These are phyloP conservation scores for Cystobasidium tubakii DNA, from an alignment of 768 basidiomycete genomes.

Conservation along the genomic window DNA sequence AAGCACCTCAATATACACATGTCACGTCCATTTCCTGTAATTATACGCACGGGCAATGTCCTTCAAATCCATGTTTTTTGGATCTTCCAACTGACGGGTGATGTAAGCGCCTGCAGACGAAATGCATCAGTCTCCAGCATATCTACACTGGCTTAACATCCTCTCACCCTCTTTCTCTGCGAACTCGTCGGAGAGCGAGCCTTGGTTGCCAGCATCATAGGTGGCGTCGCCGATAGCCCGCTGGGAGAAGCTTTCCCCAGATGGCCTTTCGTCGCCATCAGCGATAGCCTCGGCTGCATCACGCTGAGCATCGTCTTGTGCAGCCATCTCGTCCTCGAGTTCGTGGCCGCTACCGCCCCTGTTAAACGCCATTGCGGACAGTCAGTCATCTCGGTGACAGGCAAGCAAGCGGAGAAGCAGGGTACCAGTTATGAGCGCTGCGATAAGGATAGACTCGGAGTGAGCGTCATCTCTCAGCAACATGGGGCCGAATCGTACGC, in stretches of 20 bases:
- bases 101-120: background rate
- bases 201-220: background rate
- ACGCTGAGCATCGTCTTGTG: conserved; percentile 16
- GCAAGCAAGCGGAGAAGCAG: background rate
- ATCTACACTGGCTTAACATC: too few species aligned
- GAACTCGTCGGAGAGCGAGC: conserved; percentile 28
- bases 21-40: too few species aligned
- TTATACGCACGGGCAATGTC: conserved; percentile 30
- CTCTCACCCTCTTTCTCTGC: conserved; percentile 26
- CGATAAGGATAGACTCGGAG: background rate
- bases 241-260: conserved; percentile 10
- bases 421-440: conserved; percentile 28
- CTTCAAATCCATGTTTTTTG: conserved; percentile 32
- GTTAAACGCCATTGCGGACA: background rate
- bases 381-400: background rate
- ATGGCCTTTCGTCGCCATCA: conserved; percentile 26
- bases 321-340: conserved; percentile 28
- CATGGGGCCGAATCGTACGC: too few species aligned
- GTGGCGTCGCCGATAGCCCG: conserved; percentile 3
- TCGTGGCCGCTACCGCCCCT: conserved; percentile 21
- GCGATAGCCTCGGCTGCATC: conserved; percentile 32
- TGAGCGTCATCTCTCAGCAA: too few species aligned
- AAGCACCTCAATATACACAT: too few species aligned
- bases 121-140: background rate
- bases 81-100: conserved; percentile 2